Evolutionary conservation across 129 eudicot genomes (phyloP).

Genomic region (Flaveria ramosissima): DNA sequence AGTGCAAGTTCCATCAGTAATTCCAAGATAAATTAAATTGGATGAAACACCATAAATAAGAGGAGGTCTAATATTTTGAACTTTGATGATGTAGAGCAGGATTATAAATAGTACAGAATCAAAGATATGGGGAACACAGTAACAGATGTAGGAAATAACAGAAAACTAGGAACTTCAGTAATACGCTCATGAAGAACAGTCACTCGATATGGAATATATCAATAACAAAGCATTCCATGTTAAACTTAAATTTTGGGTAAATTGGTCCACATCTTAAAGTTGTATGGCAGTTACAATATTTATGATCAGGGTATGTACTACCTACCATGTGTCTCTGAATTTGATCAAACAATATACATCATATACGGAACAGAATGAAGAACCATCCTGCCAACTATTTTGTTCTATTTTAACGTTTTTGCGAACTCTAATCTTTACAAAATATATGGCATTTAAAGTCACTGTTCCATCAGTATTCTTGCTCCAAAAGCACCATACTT

Average conservation of each 20-base stretch:
- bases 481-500: background rate
- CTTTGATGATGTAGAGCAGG: background rate
- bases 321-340: background rate
- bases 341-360: background rate
- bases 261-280: background rate
- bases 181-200: background rate
- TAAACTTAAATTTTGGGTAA: background rate
- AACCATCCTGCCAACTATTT: background rate
- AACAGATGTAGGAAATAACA: background rate
- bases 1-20: conserved; percentile 24
- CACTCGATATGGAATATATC: background rate
- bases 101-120: conserved; percentile 3
- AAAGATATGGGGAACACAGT: background rate
- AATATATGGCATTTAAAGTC: background rate
- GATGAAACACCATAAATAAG: background rate
- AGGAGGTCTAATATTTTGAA: background rate
- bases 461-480: conserved; percentile 7
- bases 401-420: background rate
- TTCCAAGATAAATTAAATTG: conserved; percentile 1
- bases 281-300: background rate
- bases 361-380: background rate
- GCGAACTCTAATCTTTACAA: background rate
- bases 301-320: background rate
- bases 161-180: conserved; percentile 12
- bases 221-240: background rate